These are phyloP conservation scores for Fusarium algeriense DNA, from an alignment of 2,329 filamentous ascomycete genomes.

Conservation along the genomic window DNA sequence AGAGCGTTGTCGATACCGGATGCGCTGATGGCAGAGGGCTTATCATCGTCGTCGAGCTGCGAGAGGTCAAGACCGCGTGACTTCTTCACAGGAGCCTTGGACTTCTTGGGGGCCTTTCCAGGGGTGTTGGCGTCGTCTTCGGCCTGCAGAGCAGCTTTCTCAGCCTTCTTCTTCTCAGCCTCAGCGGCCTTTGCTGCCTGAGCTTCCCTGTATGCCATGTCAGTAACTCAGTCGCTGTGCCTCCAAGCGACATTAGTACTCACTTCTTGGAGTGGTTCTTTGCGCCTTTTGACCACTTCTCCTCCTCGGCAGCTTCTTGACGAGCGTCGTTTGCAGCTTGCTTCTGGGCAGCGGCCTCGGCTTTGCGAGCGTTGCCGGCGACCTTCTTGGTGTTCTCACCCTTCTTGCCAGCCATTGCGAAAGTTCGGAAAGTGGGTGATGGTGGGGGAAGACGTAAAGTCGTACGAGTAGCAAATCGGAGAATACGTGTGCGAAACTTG, in stretches of 20 bases:
- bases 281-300: constrained; percentile 85
- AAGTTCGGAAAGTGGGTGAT: constrained; percentile 27
- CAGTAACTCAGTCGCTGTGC: constrained; percentile 6
- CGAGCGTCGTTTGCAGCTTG: constrained; percentile 76
- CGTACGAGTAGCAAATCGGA: constrained; percentile 18
- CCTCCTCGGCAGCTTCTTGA: constrained; percentile 74
- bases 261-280: constrained; percentile 92
- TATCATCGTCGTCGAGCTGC: constrained; percentile 75
- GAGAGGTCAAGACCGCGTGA: constrained; percentile 79
- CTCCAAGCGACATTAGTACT: constrained; percentile 50
- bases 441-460: constrained; percentile 15
- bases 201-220: constrained; percentile 50
- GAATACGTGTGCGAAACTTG: constrained; percentile 8
- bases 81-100: constrained; percentile 77
- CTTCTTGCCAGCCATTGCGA: constrained; percentile 78
- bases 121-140: constrained; percentile 81
- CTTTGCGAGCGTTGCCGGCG: constrained; percentile 91
- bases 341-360: constrained; percentile 86
- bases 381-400: constrained; percentile 90
- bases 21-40: constrained; percentile 76
- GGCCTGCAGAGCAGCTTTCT: constrained; percentile 83
- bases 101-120: constrained; percentile 73
- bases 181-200: constrained; percentile 78
- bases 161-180: constrained; percentile 91
- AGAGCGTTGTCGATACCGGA: constrained; percentile 93